Evolutionary conservation across 768 basidiomycete genomes (phyloP), one percentile per base, ranked within the genome.

Genomic region (Suillus lakei): DNA sequence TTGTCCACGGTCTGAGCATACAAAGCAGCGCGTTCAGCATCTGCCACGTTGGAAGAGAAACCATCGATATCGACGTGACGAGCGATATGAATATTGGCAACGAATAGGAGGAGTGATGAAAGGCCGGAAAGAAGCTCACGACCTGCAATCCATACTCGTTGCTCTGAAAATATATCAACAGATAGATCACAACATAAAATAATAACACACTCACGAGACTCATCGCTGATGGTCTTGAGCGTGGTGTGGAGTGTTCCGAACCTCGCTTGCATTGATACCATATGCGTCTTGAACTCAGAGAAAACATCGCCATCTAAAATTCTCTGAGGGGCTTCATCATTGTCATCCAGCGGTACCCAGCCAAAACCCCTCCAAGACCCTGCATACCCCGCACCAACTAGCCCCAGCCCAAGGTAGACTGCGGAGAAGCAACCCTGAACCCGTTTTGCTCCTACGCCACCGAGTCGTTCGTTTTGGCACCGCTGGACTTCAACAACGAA

Each of bases 311-410:
- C 74, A 23, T 83, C 80, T 61, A 92, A 76, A 43, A 80, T 70
- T 55, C 81, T 82, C 69, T 79, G 78, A 21, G 87, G 85, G 36
- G 73, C 74, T 36, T 82, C 82, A 23, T 81, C 80, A 8, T 84
- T 81, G 36, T 84, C 84, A 44, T 84, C 83, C 51, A 84, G 73
- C 30, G 85, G 81, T 48, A 91, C 85, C 84, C 90, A 96, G 39
- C 95, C 95, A 68, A 93, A 92, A 15, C 93, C 95, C 69, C 88
- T 91, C 94, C 94, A 96, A 26, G 81, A 80, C 10, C 85, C 93
- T 28, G 84, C 93, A 60, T 83, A 80, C 5, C 95, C 94, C 4
- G 89, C 92, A 21, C 95, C 95, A 41, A 92, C 84, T n/a, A 93
- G 81, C 18, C 93, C 91, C 21, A 89, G 76, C 0, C 95, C 95